Evolutionary conservation across 768 basidiomycete species (phyloP), one percentile per base, ranked within the genome.

Genomic region (Leccinum pellstonianum): DNA sequence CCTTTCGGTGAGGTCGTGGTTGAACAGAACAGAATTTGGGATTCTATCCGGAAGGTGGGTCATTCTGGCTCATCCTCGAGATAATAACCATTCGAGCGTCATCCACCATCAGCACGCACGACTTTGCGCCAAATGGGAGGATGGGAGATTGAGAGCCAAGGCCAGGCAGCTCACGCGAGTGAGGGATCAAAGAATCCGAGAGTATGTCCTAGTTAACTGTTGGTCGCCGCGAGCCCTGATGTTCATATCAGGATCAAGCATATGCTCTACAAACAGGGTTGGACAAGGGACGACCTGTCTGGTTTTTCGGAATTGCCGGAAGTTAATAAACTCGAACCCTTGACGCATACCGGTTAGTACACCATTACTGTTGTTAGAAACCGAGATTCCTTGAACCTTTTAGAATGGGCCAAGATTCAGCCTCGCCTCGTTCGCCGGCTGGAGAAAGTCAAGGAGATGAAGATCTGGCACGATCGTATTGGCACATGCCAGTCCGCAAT

Each of bases 331-430:
- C 31, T 49, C 0, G 56, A 58, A 23, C 54, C 51, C 8, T 27
- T 58, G 38, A 60, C 65, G 6, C 48, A 50, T 9, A 4, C 37
- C 3, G 65, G 64, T 66, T 33, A 66, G 61, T 46, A 9, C 17
- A 4, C 37, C 37, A 8, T 11, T 11, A 31, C 31, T 31, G 31
- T 31, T 31, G 10, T 31, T 1, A 31, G 31, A 29, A 9, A 29
- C 29, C 29, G 2, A 31, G 10, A 17, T 41, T 21, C 55, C 31
- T 3, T 53, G 41, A 31, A 4, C 31, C 4, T 31, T 31, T 31
- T 31, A 31, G 31, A 31, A 48, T 66, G 62, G 65, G 19, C 23
- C n/a, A 9, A 47, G 49, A 63, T 66, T 17, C 23, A 14, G 2
- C 62, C 61, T 4, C 3, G 37, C 10, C 31, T 63, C 12, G 5